These are phyloP conservation scores for Candida albicans DNA, from an alignment of 1,139 yeast species.

Conservation along the genomic window DNA sequence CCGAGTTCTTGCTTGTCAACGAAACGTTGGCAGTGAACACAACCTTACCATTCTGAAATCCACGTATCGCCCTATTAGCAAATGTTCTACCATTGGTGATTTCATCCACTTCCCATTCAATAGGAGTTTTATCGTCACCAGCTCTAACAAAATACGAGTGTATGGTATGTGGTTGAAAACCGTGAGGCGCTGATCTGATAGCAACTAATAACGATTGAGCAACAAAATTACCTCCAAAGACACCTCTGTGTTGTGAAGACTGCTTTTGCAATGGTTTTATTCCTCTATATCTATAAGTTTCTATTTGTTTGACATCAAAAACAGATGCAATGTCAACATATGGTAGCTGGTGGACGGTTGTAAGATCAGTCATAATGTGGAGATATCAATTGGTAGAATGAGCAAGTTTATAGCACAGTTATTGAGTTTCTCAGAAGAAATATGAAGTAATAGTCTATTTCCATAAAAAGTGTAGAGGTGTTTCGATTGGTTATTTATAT, in stretches of 20 bases:
- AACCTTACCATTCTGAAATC: slow-evolving; percentile 52
- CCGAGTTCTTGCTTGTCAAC: slow-evolving; percentile 37
- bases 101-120: slow-evolving; percentile 35
- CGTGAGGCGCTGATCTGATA: slow-evolving; percentile 24
- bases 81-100: slow-evolving; percentile 58
- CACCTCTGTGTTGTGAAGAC: slow-evolving; percentile 25
- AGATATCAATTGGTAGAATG: too few relatives aligned
- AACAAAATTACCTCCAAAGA: slow-evolving; percentile 34
- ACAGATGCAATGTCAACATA: slow-evolving; percentile 12
- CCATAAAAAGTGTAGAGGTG: too few relatives aligned
- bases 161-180: slow-evolving; percentile 37
- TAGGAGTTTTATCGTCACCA: slow-evolving; percentile 20
- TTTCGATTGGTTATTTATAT: too few relatives aligned
- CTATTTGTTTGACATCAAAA: slow-evolving; percentile 25
- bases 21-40: slow-evolving; percentile 56
- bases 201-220: slow-evolving; percentile 39
- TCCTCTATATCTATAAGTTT: slow-evolving; percentile 20
- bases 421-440: too few relatives aligned
- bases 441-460: too few relatives aligned
- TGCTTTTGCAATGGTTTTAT: slow-evolving; percentile 28
- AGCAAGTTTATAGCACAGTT: too few relatives aligned
- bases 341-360: not conserved
- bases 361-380: slow-evolving; percentile 5
- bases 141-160: slow-evolving; percentile 34
- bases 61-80: slow-evolving; percentile 57